Percentiles rank a stretch among this genome's conserved stretches.
phyloP scores from a whole-genome alignment of 352 stramenopile genomes.

The Globisporangium lucens region DNA sequence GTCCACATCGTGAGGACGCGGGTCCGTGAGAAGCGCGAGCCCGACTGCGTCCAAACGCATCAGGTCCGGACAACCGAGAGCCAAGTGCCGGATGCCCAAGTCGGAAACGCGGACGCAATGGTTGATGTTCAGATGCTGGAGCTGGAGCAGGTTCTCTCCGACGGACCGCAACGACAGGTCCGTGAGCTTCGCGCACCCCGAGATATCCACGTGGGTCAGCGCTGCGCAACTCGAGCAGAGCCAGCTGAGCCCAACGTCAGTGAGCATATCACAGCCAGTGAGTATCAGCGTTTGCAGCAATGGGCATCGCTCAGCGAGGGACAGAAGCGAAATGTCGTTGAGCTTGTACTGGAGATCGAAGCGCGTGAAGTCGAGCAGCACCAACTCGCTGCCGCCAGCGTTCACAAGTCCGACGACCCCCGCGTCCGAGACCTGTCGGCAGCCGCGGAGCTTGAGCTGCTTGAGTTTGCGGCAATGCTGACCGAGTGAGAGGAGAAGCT shows the following conservation, averaged over 20 bases:
- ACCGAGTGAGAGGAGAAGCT: slow-evolving; percentile 67
- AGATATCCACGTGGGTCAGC: slow-evolving; percentile 82
- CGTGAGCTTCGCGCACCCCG: slow-evolving; percentile 83
- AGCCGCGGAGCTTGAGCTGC: slow-evolving; percentile 73
- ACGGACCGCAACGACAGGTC: slow-evolving; percentile 85
- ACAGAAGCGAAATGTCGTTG: slow-evolving; percentile 88
- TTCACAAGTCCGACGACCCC: slow-evolving; percentile 81
- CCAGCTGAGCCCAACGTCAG: slow-evolving; percentile 92
- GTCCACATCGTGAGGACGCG: slow-evolving; percentile 1
- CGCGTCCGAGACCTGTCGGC: slow-evolving; percentile 84
- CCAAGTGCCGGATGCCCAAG: slow-evolving; percentile 46
- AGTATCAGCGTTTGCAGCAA: slow-evolving; percentile 57
- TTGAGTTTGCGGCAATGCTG: slow-evolving; percentile 59
- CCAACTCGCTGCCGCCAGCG: slow-evolving; percentile 50
- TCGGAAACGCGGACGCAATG: slow-evolving; percentile 54
- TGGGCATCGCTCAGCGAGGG: slow-evolving; percentile 60
- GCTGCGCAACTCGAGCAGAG: slow-evolving; percentile 77
- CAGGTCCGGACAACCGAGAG: slow-evolving; percentile 45
- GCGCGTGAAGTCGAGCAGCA: slow-evolving; percentile 75
- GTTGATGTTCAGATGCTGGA: slow-evolving; percentile 41
- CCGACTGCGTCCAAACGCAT: slow-evolving; percentile 36
- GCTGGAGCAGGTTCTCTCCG: slow-evolving; percentile 69
- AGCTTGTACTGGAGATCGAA: slow-evolving; percentile 91
- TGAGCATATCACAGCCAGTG: slow-evolving; percentile 87
- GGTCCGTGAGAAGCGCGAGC: slow-evolving; percentile 44